Conservation (phyloP, 768 basidiomycete species). For the Mycena maculata region DNA sequence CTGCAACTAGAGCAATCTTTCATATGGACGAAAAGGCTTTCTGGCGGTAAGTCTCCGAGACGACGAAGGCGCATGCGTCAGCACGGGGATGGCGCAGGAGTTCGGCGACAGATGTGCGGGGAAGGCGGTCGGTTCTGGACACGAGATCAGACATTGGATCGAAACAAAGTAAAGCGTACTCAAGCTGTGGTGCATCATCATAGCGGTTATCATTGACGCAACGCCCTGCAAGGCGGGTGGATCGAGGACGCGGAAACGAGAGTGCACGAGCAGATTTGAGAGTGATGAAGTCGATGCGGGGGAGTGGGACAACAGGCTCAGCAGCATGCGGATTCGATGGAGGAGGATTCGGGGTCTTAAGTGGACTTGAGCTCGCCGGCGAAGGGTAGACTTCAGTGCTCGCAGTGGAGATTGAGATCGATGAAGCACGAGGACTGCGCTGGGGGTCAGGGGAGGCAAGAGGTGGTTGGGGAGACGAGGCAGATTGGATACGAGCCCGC, state of each 20-base stretch:
- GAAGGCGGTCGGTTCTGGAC: background rate
- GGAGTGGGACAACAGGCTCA: background rate
- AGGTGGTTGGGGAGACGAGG: background rate
- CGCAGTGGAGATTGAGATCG: background rate
- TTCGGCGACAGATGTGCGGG: conserved; percentile 16
- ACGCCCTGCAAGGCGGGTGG: background rate
- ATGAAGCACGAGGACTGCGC: background rate
- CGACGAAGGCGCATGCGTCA: conserved; percentile 9
- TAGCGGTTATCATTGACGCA: no score
- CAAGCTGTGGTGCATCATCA: background rate
- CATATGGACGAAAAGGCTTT: conserved; percentile 37
- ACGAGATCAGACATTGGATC: background rate
- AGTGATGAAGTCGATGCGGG: conserved; percentile 14
- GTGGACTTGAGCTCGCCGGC: conserved; percentile 22
- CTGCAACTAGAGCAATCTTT: no score
- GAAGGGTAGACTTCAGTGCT: conserved; percentile 21
- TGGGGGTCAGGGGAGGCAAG: conserved; percentile 3
- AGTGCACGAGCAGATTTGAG: conserved; percentile 11
- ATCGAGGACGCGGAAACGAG: background rate
- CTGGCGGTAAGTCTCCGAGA: conserved; percentile 42
- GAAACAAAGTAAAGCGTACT: background rate
- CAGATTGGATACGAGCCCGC: conserved; percentile 19
- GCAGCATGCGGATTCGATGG: background rate
- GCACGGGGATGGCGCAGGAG: conserved; percentile 11
- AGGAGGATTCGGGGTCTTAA: conserved; percentile 1